These are phyloP conservation scores for Hevea brasiliensis DNA, from an alignment of 345 rosid genomes.

Conservation along the genomic window DNA sequence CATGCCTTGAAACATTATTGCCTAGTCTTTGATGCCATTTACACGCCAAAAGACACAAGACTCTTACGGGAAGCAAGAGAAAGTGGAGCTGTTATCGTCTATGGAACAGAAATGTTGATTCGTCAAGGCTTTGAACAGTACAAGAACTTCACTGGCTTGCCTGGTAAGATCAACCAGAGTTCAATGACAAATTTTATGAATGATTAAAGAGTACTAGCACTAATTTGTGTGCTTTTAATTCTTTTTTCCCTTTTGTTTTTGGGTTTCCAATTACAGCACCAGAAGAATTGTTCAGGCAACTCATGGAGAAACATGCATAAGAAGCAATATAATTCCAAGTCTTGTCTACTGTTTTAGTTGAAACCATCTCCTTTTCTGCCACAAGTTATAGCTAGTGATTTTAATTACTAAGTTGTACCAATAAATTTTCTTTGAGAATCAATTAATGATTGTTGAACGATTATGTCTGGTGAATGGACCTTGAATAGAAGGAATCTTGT, in stretches of 20 bases:
- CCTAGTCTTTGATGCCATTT: conserved; percentile 54
- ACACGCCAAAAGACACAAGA: conserved; percentile 57
- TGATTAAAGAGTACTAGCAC: background rate
- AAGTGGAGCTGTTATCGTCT: conserved; percentile 47
- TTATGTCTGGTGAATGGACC: no score
- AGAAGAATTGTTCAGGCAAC: conserved; percentile 45
- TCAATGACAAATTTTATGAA: background rate
- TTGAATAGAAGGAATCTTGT: no score
- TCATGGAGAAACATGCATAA: conserved; percentile 49
- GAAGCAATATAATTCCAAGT: background rate
- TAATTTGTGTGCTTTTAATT: background rate
- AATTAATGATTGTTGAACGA: no score
- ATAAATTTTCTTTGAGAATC: background rate
- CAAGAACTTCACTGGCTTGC: conserved; percentile 56
- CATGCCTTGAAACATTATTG: conserved; percentile 50
- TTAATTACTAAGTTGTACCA: conserved; percentile 2
- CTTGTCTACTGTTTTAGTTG: background rate
- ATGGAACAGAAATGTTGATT: conserved; percentile 57
- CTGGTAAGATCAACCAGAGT: conserved; percentile 30
- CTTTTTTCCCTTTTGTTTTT: background rate
- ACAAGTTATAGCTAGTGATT: background rate
- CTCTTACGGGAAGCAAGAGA: conserved; percentile 56
- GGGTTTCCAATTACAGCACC: conserved; percentile 36
- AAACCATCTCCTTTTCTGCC: background rate
- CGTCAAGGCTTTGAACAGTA: conserved; percentile 57